Evolutionary conservation across 192 early-diverging fungal genomes (phyloP).

Genomic region (Dissophora ornata): DNA sequence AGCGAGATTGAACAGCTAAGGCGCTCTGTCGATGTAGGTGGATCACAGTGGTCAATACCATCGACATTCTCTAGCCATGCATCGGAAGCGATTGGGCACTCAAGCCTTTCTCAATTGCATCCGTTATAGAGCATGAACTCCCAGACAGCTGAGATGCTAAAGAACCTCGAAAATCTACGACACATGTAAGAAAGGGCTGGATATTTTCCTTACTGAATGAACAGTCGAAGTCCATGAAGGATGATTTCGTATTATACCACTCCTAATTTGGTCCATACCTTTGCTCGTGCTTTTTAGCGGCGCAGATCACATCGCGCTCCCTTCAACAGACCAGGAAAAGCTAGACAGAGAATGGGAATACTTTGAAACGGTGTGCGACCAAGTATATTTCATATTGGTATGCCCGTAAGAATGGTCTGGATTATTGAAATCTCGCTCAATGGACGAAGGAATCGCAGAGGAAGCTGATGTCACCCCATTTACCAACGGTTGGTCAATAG

Average conservation of each 20-base stretch:
- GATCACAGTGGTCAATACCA: background rate
- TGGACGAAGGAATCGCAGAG: background rate
- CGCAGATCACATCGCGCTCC: slow-evolving; percentile 40
- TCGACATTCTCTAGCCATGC: background rate
- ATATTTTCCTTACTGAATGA: too few species aligned
- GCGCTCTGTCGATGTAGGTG: slow-evolving; percentile 36
- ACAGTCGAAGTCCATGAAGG: too few species aligned
- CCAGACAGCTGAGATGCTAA: slow-evolving; percentile 47
- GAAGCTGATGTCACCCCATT: too few species aligned
- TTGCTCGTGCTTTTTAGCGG: slow-evolving; percentile 13
- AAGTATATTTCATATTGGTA: slow-evolving; percentile 48
- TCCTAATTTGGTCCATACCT: too few species aligned
- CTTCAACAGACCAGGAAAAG: slow-evolving; percentile 50
- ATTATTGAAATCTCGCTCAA: too few species aligned
- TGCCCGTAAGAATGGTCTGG: too few species aligned
- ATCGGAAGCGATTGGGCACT: too few species aligned
- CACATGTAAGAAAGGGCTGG: slow-evolving; percentile 25
- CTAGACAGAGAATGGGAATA: slow-evolving; percentile 53
- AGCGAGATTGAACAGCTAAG: slow-evolving; percentile 40
- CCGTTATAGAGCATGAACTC: slow-evolving; percentile 45
- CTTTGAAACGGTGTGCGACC: slow-evolving; percentile 54
- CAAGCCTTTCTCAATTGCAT: too few species aligned
- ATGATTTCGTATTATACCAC: too few species aligned
- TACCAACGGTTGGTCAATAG: background rate
- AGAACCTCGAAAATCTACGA: slow-evolving; percentile 35